A percentile compares a stretch with the other conserved stretches of the same genome.
These are phyloP conservation scores for Ziziphus jujuba DNA, from an alignment of 306 rosid genomes.

Conservation along the genomic window DNA sequence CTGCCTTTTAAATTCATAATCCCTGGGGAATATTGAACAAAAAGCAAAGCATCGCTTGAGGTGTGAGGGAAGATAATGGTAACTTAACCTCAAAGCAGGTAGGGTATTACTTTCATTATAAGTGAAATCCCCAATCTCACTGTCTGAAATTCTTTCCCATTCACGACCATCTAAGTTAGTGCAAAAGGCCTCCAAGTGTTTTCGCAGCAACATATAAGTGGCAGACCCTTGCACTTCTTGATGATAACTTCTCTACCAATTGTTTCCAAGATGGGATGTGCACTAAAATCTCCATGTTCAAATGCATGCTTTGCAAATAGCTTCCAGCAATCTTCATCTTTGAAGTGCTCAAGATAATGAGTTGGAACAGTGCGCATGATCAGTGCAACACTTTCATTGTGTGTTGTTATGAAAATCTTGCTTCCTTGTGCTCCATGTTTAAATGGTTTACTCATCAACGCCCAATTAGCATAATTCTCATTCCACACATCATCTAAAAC, in stretches of 20 bases:
- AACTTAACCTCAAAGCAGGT: slow-evolving; percentile 12
- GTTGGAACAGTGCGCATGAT: neutral
- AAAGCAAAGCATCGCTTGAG: slow-evolving; percentile 18
- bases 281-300: neutral
- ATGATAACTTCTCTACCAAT: neutral
- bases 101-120: neutral
- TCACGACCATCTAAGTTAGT: neutral
- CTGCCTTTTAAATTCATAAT: no score
- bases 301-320: slow-evolving; percentile 27
- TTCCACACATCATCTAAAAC: slow-evolving; percentile 3
- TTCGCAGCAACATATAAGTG: slow-evolving; percentile 23
- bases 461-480: neutral
- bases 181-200: slow-evolving; percentile 19
- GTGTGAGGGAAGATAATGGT: slow-evolving; percentile 10
- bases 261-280: neutral
- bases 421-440: slow-evolving; percentile 9
- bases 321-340: neutral
- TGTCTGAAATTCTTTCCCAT: neutral
- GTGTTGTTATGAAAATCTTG: slow-evolving; percentile 7
- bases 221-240: slow-evolving; percentile 15
- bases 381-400: neutral
- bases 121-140: slow-evolving; percentile 11
- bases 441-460: neutral
- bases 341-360: neutral
- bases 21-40: slow-evolving; percentile 15